Evolutionary conservation across 2,329 filamentous ascomycete species (phyloP).

Genomic region (Stagonosporopsis chrysanthemi): DNA sequence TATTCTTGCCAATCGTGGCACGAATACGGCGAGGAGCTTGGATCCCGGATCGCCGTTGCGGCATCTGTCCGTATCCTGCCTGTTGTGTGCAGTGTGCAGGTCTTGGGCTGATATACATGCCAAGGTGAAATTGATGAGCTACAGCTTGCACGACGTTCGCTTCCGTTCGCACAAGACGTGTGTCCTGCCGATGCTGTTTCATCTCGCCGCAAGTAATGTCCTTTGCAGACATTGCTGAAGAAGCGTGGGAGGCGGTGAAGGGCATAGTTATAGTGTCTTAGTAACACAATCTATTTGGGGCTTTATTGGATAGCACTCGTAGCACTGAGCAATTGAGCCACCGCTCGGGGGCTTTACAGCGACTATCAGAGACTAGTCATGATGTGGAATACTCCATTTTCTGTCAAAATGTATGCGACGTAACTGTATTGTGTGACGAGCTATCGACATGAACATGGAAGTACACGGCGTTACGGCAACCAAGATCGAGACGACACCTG

Average conservation of each 20-base stretch:
- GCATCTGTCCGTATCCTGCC: not conserved
- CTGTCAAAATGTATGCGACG: too few relatives aligned
- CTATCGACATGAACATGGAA: too few relatives aligned
- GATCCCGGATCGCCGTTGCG: not conserved
- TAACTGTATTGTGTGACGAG: too few relatives aligned
- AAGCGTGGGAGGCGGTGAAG: not conserved
- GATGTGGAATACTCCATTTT: too few relatives aligned
- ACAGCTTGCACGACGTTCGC: conserved; percentile 6
- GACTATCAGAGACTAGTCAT: too few relatives aligned
- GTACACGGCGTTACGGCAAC: too few relatives aligned
- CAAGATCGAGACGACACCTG: too few relatives aligned
- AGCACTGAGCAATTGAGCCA: too few relatives aligned
- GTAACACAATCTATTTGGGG: not conserved
- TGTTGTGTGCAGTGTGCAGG: not conserved
- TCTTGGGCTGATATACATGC: not conserved
- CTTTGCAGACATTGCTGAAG: not conserved
- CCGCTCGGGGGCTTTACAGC: too few relatives aligned
- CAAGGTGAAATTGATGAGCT: conserved; percentile 6
- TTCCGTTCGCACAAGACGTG: not conserved
- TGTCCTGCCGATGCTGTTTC: conserved; percentile 4
- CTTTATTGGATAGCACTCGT: too few relatives aligned
- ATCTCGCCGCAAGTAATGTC: conserved; percentile 4
- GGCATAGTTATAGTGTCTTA: not conserved
- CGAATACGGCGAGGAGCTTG: not conserved
- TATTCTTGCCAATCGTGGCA: conserved; percentile 8